These are phyloP conservation scores for Sarcodon aspratus DNA, from an alignment of 768 basidiomycete species.

Conservation along the genomic window DNA sequence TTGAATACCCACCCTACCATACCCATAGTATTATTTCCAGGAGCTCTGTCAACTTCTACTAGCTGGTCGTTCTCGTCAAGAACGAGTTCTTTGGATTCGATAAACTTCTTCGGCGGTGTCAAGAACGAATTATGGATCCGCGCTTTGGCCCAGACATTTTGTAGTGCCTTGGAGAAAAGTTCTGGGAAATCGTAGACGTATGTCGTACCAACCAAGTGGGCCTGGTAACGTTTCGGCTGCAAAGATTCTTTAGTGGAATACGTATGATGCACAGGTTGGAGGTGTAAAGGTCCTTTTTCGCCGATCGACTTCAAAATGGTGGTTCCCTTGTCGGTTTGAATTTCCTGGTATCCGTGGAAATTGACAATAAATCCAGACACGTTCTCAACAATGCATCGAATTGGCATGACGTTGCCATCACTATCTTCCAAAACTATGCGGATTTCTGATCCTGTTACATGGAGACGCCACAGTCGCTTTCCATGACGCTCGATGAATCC, in stretches of 20 bases:
- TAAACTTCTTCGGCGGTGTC: constrained; percentile 61
- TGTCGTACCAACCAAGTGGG: constrained; percentile 95
- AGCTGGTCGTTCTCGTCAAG: constrained; percentile 89
- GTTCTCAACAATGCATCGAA: constrained; percentile 97
- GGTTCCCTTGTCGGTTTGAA: constrained; percentile 89
- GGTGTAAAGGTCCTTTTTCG: constrained; percentile 91
- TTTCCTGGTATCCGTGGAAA: constrained; percentile 97
- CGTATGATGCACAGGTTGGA: constrained; percentile 86
- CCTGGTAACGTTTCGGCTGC: constrained; percentile 98
- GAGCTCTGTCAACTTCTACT: constrained; percentile 81
- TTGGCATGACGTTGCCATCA: constrained; percentile 91
- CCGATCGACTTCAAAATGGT: constrained; percentile 97
- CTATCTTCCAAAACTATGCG: constrained; percentile 89
- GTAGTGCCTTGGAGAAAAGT: constrained; percentile 93
- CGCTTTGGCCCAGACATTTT: constrained; percentile 81
- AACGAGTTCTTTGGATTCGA: constrained; percentile 85
- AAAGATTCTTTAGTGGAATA: constrained; percentile 98
- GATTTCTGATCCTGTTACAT: constrained; percentile 97
- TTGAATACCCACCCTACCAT: constrained; percentile 99
- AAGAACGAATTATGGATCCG: constrained; percentile 54
- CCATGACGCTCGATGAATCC: constrained; percentile 99
- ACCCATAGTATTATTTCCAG: constrained; percentile 90
- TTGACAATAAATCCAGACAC: constrained; percentile 98
- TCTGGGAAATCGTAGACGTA: constrained; percentile 99
- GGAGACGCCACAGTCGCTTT: constrained; percentile 94